Evolutionary conservation across 495 filamentous ascomycete genomes (phyloP), one percentile per base, ranked within the genome.

Genomic region (Venustampulla echinocandica): DNA sequence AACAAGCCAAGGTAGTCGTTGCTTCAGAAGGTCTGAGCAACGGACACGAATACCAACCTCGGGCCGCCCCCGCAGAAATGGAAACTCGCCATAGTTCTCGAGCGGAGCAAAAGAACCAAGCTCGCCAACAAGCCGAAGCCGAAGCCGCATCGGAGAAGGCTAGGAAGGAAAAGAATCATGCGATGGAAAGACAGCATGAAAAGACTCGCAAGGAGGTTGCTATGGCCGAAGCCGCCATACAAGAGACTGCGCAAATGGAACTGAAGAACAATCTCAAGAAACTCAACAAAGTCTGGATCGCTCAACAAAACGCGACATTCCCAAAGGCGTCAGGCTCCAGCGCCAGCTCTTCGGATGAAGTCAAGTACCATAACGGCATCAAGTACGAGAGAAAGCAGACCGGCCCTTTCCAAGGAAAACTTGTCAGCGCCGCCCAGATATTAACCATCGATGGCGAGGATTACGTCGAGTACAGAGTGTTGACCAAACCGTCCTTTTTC

Each of bases 371-470:
- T 54, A 61, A 62, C 44, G 71, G 72, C 33, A 58, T 75, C 47
- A 74, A 69, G 51, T 77, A 76, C 49, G 69, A 75, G 58, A 60
- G 73, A 23, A 76, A 74, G 57, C 61, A 63, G 25, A 69, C 49
- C 10, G 74, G 74, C 0, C 70, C 71, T 1, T 75, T 77, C 53
- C 56, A 67, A 42, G 71, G 71, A 25, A 70, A 70, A 50, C 64
- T 75, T 2, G 73, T 74, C 30, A 70, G 67, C 52, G 63, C 68
- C 38, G 65, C 71, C 21, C 64, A 65, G 7, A 73, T 76, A 17
- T 66, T 77, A 41, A 71, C 54, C 34, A 76, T 77, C 30, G 74
- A 77, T 43, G 74, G 74, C 9, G 74, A 77, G 54, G 74, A 77
- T 35, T 77, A 72, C 46, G 71, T 77, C 20, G 73, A 76, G 57